phyloP scores from a whole-genome alignment of 2,329 filamentous ascomycete genomes.

The Cladosporium halotolerans region DNA sequence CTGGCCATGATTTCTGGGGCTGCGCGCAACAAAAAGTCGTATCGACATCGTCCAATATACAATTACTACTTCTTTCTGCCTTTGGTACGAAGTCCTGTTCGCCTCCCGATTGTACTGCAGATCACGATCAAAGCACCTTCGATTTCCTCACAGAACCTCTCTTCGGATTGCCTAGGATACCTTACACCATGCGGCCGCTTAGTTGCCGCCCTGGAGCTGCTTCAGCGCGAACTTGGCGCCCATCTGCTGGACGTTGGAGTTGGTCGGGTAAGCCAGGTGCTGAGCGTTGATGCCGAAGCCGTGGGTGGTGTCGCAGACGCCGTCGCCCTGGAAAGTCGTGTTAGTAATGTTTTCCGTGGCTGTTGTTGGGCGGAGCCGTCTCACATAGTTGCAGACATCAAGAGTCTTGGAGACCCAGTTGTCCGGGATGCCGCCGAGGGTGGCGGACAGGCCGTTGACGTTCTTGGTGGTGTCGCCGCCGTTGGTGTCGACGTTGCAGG shows the following conservation, averaged over 20 bases:
- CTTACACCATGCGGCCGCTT: too few relatives aligned
- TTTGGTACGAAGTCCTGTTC: too few relatives aligned
- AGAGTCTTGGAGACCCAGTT: slow-evolving; percentile 32
- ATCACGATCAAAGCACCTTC: too few relatives aligned
- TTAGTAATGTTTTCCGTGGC: not conserved
- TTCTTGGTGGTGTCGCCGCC: slow-evolving; percentile 30
- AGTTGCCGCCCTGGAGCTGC: not conserved
- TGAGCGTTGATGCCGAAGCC: slow-evolving; percentile 28
- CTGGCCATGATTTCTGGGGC: too few relatives aligned
- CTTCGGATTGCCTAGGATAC: too few relatives aligned
- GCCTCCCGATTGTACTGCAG: too few relatives aligned
- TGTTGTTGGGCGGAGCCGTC: slow-evolving; percentile 3
- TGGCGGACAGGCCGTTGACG: slow-evolving; percentile 23
- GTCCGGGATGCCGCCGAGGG: slow-evolving; percentile 21
- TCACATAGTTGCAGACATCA: slow-evolving; percentile 33
- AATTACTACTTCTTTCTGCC: too few relatives aligned
- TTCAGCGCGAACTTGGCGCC: slow-evolving; percentile 23
- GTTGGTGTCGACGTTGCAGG: slow-evolving; percentile 33
- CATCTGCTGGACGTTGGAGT: slow-evolving; percentile 27
- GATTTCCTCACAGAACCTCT: too few relatives aligned
- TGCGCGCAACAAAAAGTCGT: too few relatives aligned
- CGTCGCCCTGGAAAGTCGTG: slow-evolving; percentile 25
- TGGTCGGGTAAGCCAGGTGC: slow-evolving; percentile 27
- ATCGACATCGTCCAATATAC: too few relatives aligned
- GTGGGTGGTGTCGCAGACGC: slow-evolving; percentile 32